Base-by-base conservation (phyloP, 441 rosid species). In the Brassica balearica region DNA sequence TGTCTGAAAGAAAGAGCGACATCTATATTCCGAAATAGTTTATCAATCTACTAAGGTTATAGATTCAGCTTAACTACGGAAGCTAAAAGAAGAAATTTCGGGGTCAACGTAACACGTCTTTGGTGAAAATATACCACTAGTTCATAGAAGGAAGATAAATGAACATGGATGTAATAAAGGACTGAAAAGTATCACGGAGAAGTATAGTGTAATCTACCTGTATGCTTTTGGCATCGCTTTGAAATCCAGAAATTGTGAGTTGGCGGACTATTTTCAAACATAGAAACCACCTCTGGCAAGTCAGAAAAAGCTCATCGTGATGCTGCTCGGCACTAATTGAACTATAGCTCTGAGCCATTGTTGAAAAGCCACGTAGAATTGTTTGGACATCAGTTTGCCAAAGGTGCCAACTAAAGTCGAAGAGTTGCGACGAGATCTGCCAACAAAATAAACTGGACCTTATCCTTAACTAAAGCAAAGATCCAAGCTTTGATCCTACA, bases 341-440 rank as follows among this genome's bases (percentile, higher is more conserved):
- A 80, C 82, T 84, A 81, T 81, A 83, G 85, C 78, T 83, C 82
- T 85, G 93, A 72, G 82, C 53, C 77, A 92, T 85, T 27, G 88
- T 71, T 25, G 95, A 87, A 80, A 96, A 89, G 55, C 98, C 95
- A 73, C 76, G 89, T 73, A 94, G 84, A 77, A 96, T 92, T 41
- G 91, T 87, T 82, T 92, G 97, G 78, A 91, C 88, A 88, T 96
- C 99, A 75, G 88, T 92, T 81, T 94, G 94, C 99, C 99, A 96
- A 69, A 96, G 97, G 85, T 80, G 93, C 98, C 99, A 96, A 86
- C 97, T 77, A 78, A 87, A 91, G 79, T 91, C 91, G 77, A 96
- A 93, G 74, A 94, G 85, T 80, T 89, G 97, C 74, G 95, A 89
- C 12, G 98, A 87, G 87, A 96, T 91, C 99, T 96, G 96, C 94